A percentile compares a stretch with the other conserved stretches of the same genome.
Evolutionary conservation across 345 rosid species (phyloP).

Genomic region (Cardamine occulta): DNA sequence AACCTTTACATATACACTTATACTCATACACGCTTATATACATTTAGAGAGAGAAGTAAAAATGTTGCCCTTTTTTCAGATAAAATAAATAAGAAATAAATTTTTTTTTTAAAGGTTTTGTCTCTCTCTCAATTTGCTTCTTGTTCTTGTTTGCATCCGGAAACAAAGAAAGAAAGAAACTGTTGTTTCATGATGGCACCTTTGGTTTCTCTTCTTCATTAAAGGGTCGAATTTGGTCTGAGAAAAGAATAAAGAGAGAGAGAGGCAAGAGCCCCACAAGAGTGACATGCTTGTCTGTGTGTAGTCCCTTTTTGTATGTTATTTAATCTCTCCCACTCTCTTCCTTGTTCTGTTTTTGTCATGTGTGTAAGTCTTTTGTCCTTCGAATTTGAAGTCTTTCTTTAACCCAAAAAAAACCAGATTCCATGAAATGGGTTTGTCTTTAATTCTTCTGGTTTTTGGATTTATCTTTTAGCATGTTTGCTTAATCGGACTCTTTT

Average conservation of each 20-base stretch:
- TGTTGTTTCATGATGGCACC: slow-evolving; percentile 40
- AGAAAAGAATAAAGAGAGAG: slow-evolving; percentile 38
- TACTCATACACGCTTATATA: slow-evolving; percentile 11
- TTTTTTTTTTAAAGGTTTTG: too few species aligned
- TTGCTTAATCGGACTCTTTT: slow-evolving; percentile 29
- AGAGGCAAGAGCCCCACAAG: slow-evolving; percentile 51
- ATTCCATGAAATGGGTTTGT: slow-evolving; percentile 49
- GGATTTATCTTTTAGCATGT: slow-evolving; percentile 28
- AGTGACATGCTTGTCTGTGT: slow-evolving; percentile 52
- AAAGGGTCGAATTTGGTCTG: slow-evolving; percentile 62
- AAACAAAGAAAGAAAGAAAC: slow-evolving; percentile 32
- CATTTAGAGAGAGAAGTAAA: slow-evolving; percentile 31
- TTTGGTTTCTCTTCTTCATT: slow-evolving; percentile 46
- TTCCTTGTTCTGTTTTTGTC: slow-evolving; percentile 34
- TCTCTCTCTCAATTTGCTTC: slow-evolving; percentile 30
- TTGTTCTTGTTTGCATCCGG: slow-evolving; percentile 45
- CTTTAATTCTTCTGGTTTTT: slow-evolving; percentile 43
- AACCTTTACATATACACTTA: slow-evolving; percentile 27
- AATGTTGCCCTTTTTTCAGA: slow-evolving; percentile 18
- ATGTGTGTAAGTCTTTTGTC: slow-evolving; percentile 58
- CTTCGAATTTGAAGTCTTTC: slow-evolving; percentile 56
- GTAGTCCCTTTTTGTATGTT: slow-evolving; percentile 46
- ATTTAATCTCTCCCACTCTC: slow-evolving; percentile 40
- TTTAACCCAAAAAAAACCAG: slow-evolving; percentile 29
- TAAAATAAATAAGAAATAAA: too few species aligned